Evolutionary conservation across 2,329 filamentous ascomycete genomes (phyloP).

Genomic region (Aurifilum marmelostoma): DNA sequence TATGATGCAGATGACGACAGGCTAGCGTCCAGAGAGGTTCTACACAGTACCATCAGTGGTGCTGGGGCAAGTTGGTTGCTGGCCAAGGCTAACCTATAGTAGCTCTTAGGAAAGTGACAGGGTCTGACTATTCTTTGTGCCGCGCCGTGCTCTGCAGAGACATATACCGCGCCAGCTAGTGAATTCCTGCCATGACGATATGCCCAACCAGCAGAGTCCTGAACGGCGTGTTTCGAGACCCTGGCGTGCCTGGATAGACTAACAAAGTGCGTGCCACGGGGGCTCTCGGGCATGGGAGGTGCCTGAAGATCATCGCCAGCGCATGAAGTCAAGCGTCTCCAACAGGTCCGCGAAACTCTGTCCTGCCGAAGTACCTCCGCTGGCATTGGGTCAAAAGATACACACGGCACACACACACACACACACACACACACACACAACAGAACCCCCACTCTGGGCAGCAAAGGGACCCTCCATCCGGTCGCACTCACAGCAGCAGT

Average conservation of each 20-base stretch:
- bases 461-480: neutral
- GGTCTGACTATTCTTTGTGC: conserved; percentile 14
- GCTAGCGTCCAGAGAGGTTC: neutral
- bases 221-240: conserved; percentile 20
- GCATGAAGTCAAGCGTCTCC: conserved; percentile 20
- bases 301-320: conserved; percentile 28
- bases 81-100: neutral
- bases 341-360: neutral
- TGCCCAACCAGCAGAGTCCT: conserved; percentile 6
- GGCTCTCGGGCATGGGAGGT: conserved; percentile 25
- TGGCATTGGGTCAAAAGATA: conserved; percentile 1
- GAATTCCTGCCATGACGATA: too few relatives aligned
- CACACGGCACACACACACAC: neutral
- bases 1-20: neutral
- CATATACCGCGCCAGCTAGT: conserved; percentile 13
- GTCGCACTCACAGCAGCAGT: conserved; percentile 2
- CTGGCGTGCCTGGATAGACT: conserved; percentile 10
- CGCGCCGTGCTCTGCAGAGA: conserved; percentile 13
- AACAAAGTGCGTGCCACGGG: conserved; percentile 21
- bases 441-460: neutral
- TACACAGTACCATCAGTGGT: neutral
- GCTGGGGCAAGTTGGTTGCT: neutral
- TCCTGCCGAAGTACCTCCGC: conserved; percentile 10
- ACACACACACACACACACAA: neutral
- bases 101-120: neutral